Conservation (phyloP, 495 filamentous ascomycete species). For the Neurospora discreta region DNA sequence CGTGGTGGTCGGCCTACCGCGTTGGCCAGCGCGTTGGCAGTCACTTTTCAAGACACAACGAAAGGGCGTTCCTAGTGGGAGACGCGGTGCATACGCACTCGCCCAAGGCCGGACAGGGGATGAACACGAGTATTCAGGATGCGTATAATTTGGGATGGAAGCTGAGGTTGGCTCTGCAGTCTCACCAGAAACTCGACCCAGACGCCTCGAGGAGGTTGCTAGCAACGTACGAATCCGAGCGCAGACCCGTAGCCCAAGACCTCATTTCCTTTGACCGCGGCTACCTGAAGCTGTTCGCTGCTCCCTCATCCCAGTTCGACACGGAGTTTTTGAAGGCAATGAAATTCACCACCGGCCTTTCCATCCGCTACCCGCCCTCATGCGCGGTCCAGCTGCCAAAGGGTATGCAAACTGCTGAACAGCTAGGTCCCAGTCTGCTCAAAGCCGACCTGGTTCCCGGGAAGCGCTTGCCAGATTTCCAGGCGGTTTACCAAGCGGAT, state of each 20-base stretch:
- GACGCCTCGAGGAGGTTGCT: no score
- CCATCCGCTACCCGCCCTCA: constrained; percentile 5
- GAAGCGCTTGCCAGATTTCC: constrained; percentile 8
- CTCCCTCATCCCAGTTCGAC: constrained; percentile 28
- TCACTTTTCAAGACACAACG: constrained; percentile 41
- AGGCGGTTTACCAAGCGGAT: constrained; percentile 11
- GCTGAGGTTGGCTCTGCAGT: constrained; percentile 39
- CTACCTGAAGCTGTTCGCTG: constrained; percentile 40
- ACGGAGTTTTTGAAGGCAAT: constrained; percentile 15
- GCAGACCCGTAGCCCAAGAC: constrained; percentile 56
- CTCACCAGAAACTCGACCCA: no score
- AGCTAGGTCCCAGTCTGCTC: constrained; percentile 31
- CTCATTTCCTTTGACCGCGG: constrained; percentile 62
- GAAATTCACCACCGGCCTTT: constrained; percentile 29
- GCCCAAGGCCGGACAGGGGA: constrained; percentile 65
- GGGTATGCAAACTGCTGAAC: not conserved
- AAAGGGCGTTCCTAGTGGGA: constrained; percentile 55
- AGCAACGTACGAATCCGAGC: constrained; percentile 28
- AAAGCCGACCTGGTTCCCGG: constrained; percentile 11
- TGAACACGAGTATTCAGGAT: constrained; percentile 62
- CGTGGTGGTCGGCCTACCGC: constrained; percentile 39
- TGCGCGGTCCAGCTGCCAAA: constrained; percentile 5
- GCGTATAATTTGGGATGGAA: constrained; percentile 72
- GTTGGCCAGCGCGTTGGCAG: constrained; percentile 66
- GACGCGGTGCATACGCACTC: constrained; percentile 55